A percentile compares a stretch with the other conserved stretches of the same genome.
phyloP scores from a whole-genome alignment of 1,284 basidiomycete genomes.

The Gymnopus androsaceus region DNA sequence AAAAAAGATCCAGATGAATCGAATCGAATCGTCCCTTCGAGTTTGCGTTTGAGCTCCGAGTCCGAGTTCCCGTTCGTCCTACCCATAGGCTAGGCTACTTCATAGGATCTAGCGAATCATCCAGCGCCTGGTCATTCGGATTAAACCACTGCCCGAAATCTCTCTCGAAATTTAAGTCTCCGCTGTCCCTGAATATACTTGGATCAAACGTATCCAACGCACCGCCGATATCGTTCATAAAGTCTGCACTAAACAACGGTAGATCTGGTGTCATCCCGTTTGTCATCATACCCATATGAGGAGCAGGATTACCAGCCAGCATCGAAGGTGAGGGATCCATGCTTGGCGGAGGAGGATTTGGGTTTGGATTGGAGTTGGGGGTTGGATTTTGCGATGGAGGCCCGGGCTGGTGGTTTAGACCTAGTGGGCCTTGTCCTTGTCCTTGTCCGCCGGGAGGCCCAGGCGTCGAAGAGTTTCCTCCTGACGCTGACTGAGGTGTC shows the following conservation, averaged over 20 bases:
- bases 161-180: conserved; percentile 61
- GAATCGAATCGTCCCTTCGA: neutral
- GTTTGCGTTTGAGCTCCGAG: neutral
- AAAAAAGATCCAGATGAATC: neutral
- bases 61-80: too few species aligned
- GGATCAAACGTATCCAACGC: conserved; percentile 50
- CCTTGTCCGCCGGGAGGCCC: conserved; percentile 26
- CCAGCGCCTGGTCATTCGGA: conserved; percentile 40
- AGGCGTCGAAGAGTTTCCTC: conserved; percentile 53
- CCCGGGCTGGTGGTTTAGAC: conserved; percentile 18
- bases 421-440: too few species aligned
- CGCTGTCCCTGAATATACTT: conserved; percentile 41
- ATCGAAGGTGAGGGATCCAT: conserved; percentile 49
- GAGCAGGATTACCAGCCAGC: conserved; percentile 32
- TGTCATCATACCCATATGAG: conserved; percentile 13
- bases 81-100: too few species aligned
- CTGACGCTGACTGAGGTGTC: conserved; percentile 34
- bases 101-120: conserved; percentile 6
- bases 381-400: conserved; percentile 16
- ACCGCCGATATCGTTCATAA: conserved; percentile 42
- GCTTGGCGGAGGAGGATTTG: conserved; percentile 16
- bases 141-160: conserved; percentile 74
- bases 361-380: neutral
- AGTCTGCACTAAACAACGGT: conserved; percentile 40
- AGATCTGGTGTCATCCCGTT: neutral